A percentile compares a stretch with the other conserved stretches of the same genome.
Evolutionary conservation across 2,329 filamentous ascomycete genomes (phyloP).

Genomic region (Endocalyx cinctus): DNA sequence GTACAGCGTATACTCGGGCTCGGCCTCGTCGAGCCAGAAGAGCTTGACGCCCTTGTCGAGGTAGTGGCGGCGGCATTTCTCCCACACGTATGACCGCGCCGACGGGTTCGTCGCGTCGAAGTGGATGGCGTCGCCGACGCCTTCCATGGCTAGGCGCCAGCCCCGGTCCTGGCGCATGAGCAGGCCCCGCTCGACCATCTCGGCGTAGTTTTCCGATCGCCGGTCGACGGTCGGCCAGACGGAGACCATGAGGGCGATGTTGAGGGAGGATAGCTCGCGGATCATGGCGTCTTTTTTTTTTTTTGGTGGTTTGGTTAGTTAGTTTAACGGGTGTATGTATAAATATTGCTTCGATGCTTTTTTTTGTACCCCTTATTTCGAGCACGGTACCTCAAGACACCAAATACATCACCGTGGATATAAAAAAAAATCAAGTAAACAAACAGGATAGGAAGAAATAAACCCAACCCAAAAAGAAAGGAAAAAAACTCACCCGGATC

Average conservation of each 20-base stretch:
- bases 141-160: conserved; percentile 53
- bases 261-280: conserved; percentile 51
- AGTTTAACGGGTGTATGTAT: too few species aligned
- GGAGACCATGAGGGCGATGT: conserved; percentile 64
- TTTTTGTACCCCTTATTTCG: too few species aligned
- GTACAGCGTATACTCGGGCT: conserved; percentile 61
- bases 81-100: conserved; percentile 56
- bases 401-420: not conserved
- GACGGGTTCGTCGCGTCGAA: conserved; percentile 61
- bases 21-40: conserved; percentile 68
- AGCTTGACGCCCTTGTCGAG: conserved; percentile 56
- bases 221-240: conserved; percentile 65
- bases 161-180: conserved; percentile 59
- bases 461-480: not conserved
- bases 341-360: too few species aligned
- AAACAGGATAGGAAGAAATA: not conserved
- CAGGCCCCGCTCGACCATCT: conserved; percentile 58
- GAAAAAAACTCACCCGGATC: conserved; percentile 44
- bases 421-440: not conserved
- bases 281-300: conserved; percentile 52
- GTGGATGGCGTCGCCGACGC: conserved; percentile 53
- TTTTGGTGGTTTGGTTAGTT: not conserved
- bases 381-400: not conserved
- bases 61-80: conserved; percentile 55
- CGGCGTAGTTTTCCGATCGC: conserved; percentile 52